Evolutionary conservation across 169 alveolate genomes (phyloP), one percentile per base, ranked within the genome.

Genomic region (Eimeria praecox): DNA sequence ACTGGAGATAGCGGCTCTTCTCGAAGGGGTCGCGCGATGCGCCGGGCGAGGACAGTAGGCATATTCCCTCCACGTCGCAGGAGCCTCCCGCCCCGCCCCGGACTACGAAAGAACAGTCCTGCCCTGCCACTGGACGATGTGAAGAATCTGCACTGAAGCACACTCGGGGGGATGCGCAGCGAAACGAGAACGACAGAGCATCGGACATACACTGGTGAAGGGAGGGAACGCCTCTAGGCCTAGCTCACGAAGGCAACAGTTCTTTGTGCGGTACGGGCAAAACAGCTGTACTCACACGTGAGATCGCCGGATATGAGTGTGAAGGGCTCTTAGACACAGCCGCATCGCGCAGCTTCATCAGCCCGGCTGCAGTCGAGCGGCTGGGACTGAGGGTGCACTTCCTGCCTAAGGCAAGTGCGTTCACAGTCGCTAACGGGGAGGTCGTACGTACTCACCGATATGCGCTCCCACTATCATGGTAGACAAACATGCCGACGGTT

Each of bases 351-450:
- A 40, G 56, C 24, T 75, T 75, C 30, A 75, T 75, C 33, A 75
- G 54, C 38, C 56, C 86, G 2, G n/a, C 10, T 10, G 30, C 54
- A 24, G 54, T 75, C 0, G 59, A 33, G 33, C 52, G 86, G 30
- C 24, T 75, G 54, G 33, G 30, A n/a, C 56, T 40, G 3, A 42
- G n/a, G 24, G 86, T 42, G 14, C 38, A 54, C n/a, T 20, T 33
- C 30, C 27, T 75, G 86, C 56, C 38, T 22, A 38, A 33, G 86
- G 86, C 24, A 33, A 10, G 86, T 33, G 24, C 38, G 30, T 75
- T 75, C 30, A 75, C 49, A 20, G n/a, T 75, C 0, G 86, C 86
- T 54, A 75, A 75, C 24, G 86, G 86, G 18, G 86, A 35, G 38
- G 33, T 16, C 24, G 14, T 30, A 71, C 82, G 14, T 71, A 33